Conservation (phyloP, 305 asterid species). For the Fraxinus dipetala region DNA sequence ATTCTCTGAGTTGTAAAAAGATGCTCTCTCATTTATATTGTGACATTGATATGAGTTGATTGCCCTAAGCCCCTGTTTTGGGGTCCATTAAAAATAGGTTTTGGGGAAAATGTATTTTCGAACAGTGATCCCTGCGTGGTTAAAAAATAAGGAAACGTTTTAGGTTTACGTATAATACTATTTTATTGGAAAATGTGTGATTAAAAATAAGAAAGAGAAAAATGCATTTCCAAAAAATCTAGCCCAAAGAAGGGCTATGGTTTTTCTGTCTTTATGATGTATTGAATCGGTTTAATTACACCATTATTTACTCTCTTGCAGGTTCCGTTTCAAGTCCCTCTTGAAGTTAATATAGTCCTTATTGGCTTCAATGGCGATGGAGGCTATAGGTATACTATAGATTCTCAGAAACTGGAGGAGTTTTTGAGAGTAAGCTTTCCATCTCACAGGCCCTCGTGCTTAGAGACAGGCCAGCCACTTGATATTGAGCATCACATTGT, state of each 20-base stretch:
- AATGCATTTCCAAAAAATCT: not conserved
- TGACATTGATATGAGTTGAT: not conserved
- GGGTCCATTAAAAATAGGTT: not conserved
- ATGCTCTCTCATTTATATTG: not conserved
- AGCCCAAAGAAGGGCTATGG: not conserved
- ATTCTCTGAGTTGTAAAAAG: not conserved
- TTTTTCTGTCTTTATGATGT: conserved; percentile 3
- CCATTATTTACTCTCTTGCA: conserved; percentile 26
- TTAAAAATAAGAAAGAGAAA: not conserved
- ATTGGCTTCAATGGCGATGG: conserved; percentile 91
- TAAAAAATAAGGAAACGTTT: not conserved
- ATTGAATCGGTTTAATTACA: conserved; percentile 15
- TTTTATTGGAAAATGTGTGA: not conserved
- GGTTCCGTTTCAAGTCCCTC: conserved; percentile 99
- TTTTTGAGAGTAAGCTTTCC: conserved; percentile 82
- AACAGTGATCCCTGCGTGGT: not conserved
- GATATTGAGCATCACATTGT: conserved; percentile 93
- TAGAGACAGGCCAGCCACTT: conserved; percentile 91
- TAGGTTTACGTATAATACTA: not conserved
- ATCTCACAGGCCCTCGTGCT: conserved; percentile 86
- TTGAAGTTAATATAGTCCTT: conserved; percentile 91
- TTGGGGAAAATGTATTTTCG: not conserved
- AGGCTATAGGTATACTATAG: conserved; percentile 74
- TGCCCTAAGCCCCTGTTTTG: not conserved
- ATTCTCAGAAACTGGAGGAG: conserved; percentile 84